These are phyloP conservation scores for Pyrenophora seminiperda DNA, from an alignment of 2,329 filamentous ascomycete species.

Conservation along the genomic window DNA sequence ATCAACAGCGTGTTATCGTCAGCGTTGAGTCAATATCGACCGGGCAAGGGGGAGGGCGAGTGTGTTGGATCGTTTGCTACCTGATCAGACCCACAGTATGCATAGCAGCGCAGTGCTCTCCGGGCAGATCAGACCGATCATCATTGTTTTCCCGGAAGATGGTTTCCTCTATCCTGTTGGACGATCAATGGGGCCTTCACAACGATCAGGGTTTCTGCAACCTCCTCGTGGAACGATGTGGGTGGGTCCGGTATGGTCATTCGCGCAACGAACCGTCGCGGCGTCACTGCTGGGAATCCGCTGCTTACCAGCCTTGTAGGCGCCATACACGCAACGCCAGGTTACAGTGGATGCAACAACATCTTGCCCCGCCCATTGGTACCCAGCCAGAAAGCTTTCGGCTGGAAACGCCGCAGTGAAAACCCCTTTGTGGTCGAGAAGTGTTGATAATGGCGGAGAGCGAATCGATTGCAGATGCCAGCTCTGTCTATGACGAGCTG, in stretches of 20 bases:
- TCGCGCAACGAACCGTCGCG: background rate
- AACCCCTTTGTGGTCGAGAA: background rate
- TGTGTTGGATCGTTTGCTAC: conserved; percentile 14
- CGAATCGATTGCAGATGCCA: background rate
- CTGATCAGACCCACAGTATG: conserved; percentile 3
- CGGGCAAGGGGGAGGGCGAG: conserved; percentile 6
- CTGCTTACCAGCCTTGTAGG: background rate
- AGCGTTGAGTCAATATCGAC: conserved; percentile 11
- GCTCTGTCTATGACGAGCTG: background rate
- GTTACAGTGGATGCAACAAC: background rate
- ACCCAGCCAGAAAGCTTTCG: background rate
- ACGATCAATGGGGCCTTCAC: background rate
- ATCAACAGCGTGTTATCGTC: conserved; percentile 11
- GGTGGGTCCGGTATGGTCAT: background rate
- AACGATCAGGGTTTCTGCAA: no score
- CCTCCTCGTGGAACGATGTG: background rate
- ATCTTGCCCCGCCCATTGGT: background rate
- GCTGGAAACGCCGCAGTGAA: background rate
- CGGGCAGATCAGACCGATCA: conserved; percentile 3
- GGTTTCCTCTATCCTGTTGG: background rate
- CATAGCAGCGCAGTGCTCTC: background rate
- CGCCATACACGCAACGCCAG: background rate
- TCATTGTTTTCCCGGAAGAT: background rate
- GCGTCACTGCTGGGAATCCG: background rate
- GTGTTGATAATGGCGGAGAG: background rate